Evolutionary conservation across 2,329 filamentous ascomycete genomes (phyloP).

Genomic region (Ilyonectria mors-panacis): DNA sequence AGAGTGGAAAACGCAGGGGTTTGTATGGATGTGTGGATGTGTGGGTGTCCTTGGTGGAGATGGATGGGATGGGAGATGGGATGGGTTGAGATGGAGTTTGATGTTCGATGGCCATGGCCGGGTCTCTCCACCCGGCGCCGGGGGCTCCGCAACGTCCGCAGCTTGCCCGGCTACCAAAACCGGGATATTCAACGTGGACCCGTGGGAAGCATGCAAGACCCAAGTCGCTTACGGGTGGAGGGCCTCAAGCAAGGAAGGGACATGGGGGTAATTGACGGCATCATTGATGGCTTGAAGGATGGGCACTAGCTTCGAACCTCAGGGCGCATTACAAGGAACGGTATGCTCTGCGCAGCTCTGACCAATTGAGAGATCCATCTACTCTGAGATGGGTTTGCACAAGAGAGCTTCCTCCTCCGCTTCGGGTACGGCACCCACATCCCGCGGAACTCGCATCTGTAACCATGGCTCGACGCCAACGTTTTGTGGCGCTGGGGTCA

Average conservation of each 20-base stretch:
- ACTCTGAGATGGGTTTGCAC: background rate
- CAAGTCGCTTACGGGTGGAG: background rate
- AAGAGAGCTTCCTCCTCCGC: background rate
- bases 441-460: slow-evolving; percentile 20
- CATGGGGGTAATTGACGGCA: background rate
- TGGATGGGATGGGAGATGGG: background rate
- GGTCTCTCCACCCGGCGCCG: slow-evolving; percentile 9
- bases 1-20: slow-evolving; percentile 3
- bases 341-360: slow-evolving; percentile 13
- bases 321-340: background rate
- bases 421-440: slow-evolving; percentile 7
- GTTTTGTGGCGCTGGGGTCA: slow-evolving; percentile 12
- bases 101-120: background rate
- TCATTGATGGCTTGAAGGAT: background rate
- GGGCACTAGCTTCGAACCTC: background rate
- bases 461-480: slow-evolving; percentile 25
- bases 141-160: slow-evolving; percentile 5
- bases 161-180: slow-evolving; percentile 1
- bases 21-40: slow-evolving; percentile 8
- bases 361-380: background rate
- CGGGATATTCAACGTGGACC: background rate
- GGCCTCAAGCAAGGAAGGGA: background rate
- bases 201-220: background rate
- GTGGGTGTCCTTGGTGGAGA: background rate
- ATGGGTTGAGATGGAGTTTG: slow-evolving; percentile 10